Evolutionary conservation across 1,139 yeast species (phyloP).

Genomic region (Geotrichum restrictum): DNA sequence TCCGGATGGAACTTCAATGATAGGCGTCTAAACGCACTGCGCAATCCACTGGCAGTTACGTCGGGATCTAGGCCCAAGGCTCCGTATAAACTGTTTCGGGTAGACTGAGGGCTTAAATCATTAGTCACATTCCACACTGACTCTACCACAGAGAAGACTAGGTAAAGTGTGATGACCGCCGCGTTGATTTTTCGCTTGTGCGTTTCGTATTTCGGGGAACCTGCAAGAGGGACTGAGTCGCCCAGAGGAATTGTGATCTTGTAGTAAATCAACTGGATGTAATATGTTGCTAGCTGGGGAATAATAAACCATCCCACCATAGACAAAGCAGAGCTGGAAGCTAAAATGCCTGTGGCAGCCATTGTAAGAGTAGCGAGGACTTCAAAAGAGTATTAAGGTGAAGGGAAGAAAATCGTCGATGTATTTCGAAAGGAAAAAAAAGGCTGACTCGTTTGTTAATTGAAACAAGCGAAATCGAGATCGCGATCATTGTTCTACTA

Average conservation of each 20-base stretch:
- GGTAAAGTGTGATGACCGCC: constrained; percentile 11
- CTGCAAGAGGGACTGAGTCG: constrained; percentile 20
- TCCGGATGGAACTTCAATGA: constrained; percentile 39
- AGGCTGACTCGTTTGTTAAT: not conserved
- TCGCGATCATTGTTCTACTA: not conserved
- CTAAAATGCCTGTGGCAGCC: not conserved
- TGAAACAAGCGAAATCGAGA: not conserved
- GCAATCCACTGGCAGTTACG: constrained; percentile 23
- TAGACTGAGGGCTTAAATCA: constrained; percentile 4
- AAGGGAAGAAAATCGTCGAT: not conserved
- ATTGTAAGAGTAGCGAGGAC: not conserved
- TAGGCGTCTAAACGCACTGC: constrained; percentile 29
- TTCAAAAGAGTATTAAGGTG: not conserved
- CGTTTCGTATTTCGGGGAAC: constrained; percentile 16
- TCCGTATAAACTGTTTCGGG: constrained; percentile 24
- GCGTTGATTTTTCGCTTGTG: constrained; percentile 15
- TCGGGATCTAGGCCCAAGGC: constrained; percentile 24
- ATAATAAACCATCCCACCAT: constrained; percentile 30
- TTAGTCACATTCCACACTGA: constrained; percentile 21
- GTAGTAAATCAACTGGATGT: constrained; percentile 24
- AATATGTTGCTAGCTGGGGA: constrained; percentile 24
- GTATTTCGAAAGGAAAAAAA: not conserved
- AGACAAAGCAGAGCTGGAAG: constrained; percentile 11
- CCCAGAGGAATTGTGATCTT: constrained; percentile 19
- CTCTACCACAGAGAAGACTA: constrained; percentile 19